phyloP scores from a whole-genome alignment of 2,329 filamentous ascomycete genomes.

The Rutstroemia sp. region DNA sequence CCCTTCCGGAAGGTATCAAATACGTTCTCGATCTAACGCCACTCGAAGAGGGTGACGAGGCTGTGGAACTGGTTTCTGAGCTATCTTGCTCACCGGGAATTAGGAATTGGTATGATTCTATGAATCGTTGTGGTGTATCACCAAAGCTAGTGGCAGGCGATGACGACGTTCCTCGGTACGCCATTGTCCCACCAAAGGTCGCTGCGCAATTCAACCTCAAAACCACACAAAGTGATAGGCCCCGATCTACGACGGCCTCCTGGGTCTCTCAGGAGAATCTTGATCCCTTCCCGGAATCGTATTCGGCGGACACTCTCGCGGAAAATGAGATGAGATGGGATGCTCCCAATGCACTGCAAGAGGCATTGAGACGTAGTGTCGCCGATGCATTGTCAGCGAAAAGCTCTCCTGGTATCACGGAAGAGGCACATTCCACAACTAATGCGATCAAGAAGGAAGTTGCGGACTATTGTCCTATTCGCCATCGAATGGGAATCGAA shows the following conservation, averaged over 20 bases:
- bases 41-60: slow-evolving; percentile 52
- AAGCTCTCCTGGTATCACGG: too few species aligned
- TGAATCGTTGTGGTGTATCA: slow-evolving; percentile 33
- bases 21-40: slow-evolving; percentile 60
- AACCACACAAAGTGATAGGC: neutral
- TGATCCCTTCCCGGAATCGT: too few species aligned
- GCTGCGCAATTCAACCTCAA: neutral
- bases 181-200: neutral
- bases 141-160: slow-evolving; percentile 37
- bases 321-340: too few species aligned
- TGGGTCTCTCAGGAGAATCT: too few species aligned
- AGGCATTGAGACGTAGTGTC: too few species aligned
- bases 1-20: slow-evolving; percentile 38
- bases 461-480: slow-evolving; percentile 54
- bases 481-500: slow-evolving; percentile 57
- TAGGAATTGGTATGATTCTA: slow-evolving; percentile 44
- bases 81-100: slow-evolving; percentile 50
- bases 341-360: too few species aligned
- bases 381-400: too few species aligned
- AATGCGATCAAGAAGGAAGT: slow-evolving; percentile 19
- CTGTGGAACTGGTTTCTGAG: slow-evolving; percentile 50
- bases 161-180: slow-evolving; percentile 32
- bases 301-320: too few species aligned
- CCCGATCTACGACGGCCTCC: neutral
- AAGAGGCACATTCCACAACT: neutral